Percentiles rank a stretch among this genome's conserved stretches.
phyloP scores from a whole-genome alignment of 495 filamentous ascomycete genomes.

The Articulospora tetracladia region DNA sequence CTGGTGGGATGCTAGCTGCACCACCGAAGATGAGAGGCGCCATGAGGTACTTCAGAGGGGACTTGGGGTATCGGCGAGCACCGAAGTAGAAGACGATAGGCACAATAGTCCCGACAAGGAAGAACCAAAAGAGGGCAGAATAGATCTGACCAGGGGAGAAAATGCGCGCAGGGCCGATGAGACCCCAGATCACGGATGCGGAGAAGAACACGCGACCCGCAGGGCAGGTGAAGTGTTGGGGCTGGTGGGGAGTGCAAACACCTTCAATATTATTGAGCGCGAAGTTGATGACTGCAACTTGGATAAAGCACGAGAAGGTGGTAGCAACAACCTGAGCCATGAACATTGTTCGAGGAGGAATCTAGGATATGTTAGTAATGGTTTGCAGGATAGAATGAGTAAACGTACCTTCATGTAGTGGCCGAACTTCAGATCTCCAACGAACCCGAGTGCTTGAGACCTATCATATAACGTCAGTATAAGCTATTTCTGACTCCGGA shows the following conservation, averaged over 20 bases:
- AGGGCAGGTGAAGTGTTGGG: slow-evolving; percentile 64
- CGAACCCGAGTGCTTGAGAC: slow-evolving; percentile 51
- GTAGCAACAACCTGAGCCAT: slow-evolving; percentile 64
- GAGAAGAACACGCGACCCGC: slow-evolving; percentile 66
- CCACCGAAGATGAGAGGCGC: slow-evolving; percentile 69
- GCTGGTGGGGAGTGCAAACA: slow-evolving; percentile 56
- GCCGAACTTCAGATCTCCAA: slow-evolving; percentile 53
- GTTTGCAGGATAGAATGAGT: slow-evolving; percentile 28
- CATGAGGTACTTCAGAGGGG: slow-evolving; percentile 51
- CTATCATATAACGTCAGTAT: slow-evolving; percentile 12
- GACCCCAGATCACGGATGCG: slow-evolving; percentile 66
- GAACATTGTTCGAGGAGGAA: slow-evolving; percentile 64
- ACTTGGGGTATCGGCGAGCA: slow-evolving; percentile 50
- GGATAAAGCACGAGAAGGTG: slow-evolving; percentile 62
- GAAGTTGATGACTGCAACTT: slow-evolving; percentile 61
- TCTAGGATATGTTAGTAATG: slow-evolving; percentile 14
- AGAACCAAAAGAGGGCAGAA: slow-evolving; percentile 60
- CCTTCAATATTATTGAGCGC: slow-evolving; percentile 57
- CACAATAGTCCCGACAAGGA: slow-evolving; percentile 52
- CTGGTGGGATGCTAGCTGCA: slow-evolving; percentile 59
- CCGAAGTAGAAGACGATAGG: slow-evolving; percentile 55
- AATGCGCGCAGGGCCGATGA: slow-evolving; percentile 60
- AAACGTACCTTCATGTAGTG: slow-evolving; percentile 59
- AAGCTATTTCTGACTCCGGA: slow-evolving; percentile 19
- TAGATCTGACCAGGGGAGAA: slow-evolving; percentile 70